Evolutionary conservation across 1,139 yeast species (phyloP).

Genomic region (Wickerhamiella pararugosa): DNA sequence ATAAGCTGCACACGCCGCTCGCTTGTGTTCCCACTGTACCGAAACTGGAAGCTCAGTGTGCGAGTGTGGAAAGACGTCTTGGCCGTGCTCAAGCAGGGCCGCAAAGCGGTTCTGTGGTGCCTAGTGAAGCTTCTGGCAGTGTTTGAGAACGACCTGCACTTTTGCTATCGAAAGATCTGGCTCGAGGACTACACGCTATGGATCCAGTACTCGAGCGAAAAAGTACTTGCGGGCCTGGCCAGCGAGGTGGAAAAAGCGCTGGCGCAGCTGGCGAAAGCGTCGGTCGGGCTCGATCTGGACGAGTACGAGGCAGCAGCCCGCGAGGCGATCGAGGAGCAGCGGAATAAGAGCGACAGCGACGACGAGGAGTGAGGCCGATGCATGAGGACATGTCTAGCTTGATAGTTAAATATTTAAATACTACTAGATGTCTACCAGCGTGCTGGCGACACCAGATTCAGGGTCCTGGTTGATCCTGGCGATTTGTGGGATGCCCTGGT

Average conservation of each 20-base stretch:
- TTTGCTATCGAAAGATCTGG: constrained; percentile 69
- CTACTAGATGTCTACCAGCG: no score
- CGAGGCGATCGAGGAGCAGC: constrained; percentile 11
- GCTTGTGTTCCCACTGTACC: constrained; percentile 61
- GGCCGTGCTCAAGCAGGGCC: constrained; percentile 50
- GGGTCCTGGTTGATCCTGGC: no score
- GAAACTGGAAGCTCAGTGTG: constrained; percentile 45
- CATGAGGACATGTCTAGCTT: background rate
- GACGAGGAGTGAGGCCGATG: background rate
- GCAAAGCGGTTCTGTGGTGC: constrained; percentile 43
- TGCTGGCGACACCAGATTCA: no score
- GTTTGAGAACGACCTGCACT: constrained; percentile 76
- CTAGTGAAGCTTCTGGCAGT: constrained; percentile 50
- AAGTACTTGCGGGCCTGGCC: constrained; percentile 44
- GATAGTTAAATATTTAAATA: background rate
- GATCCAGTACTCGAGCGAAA: constrained; percentile 45
- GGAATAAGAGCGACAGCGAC: constrained; percentile 1
- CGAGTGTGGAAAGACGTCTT: constrained; percentile 65
- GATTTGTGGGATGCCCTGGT: no score
- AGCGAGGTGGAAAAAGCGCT: constrained; percentile 35
- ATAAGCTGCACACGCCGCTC: constrained; percentile 41
- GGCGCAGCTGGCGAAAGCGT: constrained; percentile 15
- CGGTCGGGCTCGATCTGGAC: constrained; percentile 19
- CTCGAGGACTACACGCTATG: constrained; percentile 71
- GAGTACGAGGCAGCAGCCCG: constrained; percentile 21